Conservation (phyloP, 305 asterid species). For the Galium porrigens region DNA sequence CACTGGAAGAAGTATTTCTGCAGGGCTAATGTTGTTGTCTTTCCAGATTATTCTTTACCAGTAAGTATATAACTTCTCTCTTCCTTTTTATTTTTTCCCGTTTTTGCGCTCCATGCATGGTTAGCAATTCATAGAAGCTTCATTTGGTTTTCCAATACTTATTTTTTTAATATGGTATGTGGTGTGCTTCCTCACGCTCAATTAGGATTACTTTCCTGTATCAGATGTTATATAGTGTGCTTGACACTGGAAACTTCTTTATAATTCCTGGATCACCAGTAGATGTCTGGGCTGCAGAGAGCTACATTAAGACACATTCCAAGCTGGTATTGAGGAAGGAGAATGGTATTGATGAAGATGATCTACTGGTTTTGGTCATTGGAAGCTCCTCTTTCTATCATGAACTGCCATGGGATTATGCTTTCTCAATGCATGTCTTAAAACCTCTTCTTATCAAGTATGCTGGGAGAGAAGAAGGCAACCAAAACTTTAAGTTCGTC, state of each 20-base stretch:
- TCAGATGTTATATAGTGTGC: slow-evolving; percentile 82
- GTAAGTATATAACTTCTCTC: slow-evolving; percentile 30
- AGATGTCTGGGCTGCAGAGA: slow-evolving; percentile 91
- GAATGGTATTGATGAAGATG: slow-evolving; percentile 54
- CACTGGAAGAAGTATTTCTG: slow-evolving; percentile 57
- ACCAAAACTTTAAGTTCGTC: slow-evolving; percentile 45
- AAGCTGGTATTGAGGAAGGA: slow-evolving; percentile 59
- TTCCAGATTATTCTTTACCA: slow-evolving; percentile 77
- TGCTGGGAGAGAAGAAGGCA: slow-evolving; percentile 41
- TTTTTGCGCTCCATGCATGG: slow-evolving; percentile 12
- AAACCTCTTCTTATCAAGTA: slow-evolving; percentile 63
- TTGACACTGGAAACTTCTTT: slow-evolving; percentile 98
- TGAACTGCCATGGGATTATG: slow-evolving; percentile 75
- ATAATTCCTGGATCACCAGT: slow-evolving; percentile 90
- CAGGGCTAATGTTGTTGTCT: slow-evolving; percentile 77
- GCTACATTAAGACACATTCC: slow-evolving; percentile 60
- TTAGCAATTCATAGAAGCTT: background rate
- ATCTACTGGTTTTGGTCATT: slow-evolving; percentile 59
- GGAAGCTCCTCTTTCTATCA: slow-evolving; percentile 78
- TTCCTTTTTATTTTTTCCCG: background rate
- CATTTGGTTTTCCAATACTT: background rate
- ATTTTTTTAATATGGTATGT: slow-evolving; percentile 51
- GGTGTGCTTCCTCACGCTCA: slow-evolving; percentile 36
- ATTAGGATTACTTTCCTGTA: slow-evolving; percentile 30
- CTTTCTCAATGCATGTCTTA: slow-evolving; percentile 57